phyloP scores from a whole-genome alignment of 2,329 filamentous ascomycete species.

The Ophiostoma tasmaniense region DNA sequence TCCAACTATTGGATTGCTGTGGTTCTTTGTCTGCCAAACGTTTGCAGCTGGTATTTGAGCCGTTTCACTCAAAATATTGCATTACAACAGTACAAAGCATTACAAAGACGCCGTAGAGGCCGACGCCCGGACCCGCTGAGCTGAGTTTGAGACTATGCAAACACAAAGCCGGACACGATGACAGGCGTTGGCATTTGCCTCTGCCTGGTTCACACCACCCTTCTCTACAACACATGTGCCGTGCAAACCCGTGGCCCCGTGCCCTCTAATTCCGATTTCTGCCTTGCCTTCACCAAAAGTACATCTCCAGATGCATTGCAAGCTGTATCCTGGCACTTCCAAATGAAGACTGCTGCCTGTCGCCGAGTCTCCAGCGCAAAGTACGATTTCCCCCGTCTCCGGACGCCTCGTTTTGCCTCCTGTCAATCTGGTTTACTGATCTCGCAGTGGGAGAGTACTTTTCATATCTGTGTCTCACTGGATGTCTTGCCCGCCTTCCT shows the following conservation, averaged over 20 bases:
- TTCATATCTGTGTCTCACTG: conserved; percentile 1
- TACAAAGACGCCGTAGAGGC: background rate
- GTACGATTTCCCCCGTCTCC: background rate
- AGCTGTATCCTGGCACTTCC: background rate
- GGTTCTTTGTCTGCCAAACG: background rate
- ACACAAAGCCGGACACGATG: background rate
- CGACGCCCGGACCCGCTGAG: background rate
- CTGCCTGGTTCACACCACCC: background rate
- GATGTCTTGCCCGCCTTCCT: background rate
- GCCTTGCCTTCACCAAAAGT: background rate
- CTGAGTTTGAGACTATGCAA: background rate
- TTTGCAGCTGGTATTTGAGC: background rate
- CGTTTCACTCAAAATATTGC: background rate
- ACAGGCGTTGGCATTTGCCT: background rate
- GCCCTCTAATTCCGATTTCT: background rate
- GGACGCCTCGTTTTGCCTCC: background rate
- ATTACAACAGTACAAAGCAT: background rate
- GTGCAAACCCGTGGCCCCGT: background rate
- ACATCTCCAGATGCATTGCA: background rate
- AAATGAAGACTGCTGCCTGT: background rate
- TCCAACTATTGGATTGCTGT: background rate
- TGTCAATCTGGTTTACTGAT: background rate
- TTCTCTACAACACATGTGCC: too few relatives aligned
- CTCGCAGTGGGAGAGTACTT: background rate
- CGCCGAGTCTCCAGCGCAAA: background rate